These are phyloP conservation scores for Populus euphratica DNA, from an alignment of 345 rosid species.

Conservation along the genomic window DNA sequence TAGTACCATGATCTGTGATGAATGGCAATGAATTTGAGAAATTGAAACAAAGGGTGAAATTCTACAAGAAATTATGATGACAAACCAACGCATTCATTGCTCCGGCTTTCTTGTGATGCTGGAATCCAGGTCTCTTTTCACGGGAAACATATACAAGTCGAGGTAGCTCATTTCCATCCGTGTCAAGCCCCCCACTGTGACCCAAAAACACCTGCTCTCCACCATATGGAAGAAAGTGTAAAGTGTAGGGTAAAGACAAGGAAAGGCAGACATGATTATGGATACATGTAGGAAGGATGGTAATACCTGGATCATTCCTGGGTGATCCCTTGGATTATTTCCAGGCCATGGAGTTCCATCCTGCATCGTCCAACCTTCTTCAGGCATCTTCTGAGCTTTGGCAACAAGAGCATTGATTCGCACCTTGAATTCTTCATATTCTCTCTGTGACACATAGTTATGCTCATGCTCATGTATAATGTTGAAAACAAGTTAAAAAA, in stretches of 20 bases:
- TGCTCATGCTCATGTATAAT: neutral
- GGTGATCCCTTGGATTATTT: conserved; percentile 97
- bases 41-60: neutral
- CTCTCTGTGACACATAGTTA: conserved; percentile 54
- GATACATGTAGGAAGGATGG: conserved; percentile 3
- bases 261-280: neutral
- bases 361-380: conserved; percentile 99
- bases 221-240: conserved; percentile 1
- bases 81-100: conserved; percentile 99
- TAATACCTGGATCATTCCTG: conserved; percentile 94
- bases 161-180: conserved; percentile 97
- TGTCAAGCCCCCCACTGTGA: conserved; percentile 96
- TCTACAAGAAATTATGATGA: conserved; percentile 2
- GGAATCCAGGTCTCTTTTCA: conserved; percentile 99
- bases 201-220: conserved; percentile 81
- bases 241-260: neutral
- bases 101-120: conserved; percentile 99
- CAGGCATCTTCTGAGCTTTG: conserved; percentile 98
- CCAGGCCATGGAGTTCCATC: conserved; percentile 99
- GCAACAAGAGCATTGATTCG: conserved; percentile 98
- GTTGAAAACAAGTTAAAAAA: neutral
- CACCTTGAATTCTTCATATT: conserved; percentile 98
- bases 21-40: neutral
- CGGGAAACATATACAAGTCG: conserved; percentile 99
- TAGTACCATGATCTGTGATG: neutral